Conservation (phyloP, 1,139 yeast species). For the Meyerozyma carpophila region DNA sequence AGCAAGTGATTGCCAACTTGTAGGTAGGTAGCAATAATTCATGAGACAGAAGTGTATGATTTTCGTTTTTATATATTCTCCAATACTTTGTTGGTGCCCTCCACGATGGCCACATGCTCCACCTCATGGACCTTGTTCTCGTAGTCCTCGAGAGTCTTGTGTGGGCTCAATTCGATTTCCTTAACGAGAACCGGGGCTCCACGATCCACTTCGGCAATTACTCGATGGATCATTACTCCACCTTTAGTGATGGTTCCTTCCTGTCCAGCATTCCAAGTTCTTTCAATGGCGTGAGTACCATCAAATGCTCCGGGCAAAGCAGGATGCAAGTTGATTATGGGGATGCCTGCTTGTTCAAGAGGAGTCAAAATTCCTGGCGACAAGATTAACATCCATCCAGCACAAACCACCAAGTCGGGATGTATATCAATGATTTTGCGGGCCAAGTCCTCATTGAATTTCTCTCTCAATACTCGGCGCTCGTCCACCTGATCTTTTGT, state of each 20-base stretch:
- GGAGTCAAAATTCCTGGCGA: slow-evolving; percentile 72
- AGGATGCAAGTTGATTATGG: slow-evolving; percentile 90
- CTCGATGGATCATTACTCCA: slow-evolving; percentile 97
- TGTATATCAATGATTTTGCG: slow-evolving; percentile 50
- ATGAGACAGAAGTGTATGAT: neutral
- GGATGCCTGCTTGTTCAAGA: slow-evolving; percentile 53
- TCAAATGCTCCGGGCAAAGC: slow-evolving; percentile 97
- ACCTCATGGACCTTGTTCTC: slow-evolving; percentile 77
- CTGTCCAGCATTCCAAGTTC: slow-evolving; percentile 95
- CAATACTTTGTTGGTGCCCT: slow-evolving; percentile 69
- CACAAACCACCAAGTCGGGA: slow-evolving; percentile 90
- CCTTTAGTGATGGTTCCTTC: slow-evolving; percentile 68
- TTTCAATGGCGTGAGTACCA: slow-evolving; percentile 93
- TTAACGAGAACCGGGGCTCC: slow-evolving; percentile 86
- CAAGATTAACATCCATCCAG: slow-evolving; percentile 96
- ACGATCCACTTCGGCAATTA: slow-evolving; percentile 88
- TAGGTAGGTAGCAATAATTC: slow-evolving; percentile 14
- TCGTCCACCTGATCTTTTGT: slow-evolving; percentile 57
- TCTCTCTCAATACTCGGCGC: slow-evolving; percentile 57
- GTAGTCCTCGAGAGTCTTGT: slow-evolving; percentile 73
- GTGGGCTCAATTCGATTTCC: slow-evolving; percentile 63
- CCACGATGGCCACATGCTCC: slow-evolving; percentile 90
- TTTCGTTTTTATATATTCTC: slow-evolving; percentile 20
- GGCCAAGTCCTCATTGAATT: slow-evolving; percentile 77
- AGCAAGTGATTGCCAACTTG: slow-evolving; percentile 50